phyloP scores from a whole-genome alignment of 2,329 filamentous ascomycete species.

The Arthrobotrys musiformis region DNA sequence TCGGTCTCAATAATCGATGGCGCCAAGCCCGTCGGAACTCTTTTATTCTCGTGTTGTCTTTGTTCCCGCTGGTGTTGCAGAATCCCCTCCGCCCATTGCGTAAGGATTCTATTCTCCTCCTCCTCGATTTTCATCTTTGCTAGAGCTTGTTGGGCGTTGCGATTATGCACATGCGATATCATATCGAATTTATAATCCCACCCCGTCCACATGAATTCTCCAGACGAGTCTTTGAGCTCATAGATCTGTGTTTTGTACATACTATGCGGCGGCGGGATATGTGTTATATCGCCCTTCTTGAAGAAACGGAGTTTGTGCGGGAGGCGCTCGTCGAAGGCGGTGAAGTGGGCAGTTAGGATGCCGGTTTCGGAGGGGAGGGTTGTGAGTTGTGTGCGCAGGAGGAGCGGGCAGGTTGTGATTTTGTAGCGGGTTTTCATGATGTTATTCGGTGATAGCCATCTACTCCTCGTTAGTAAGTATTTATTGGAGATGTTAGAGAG shows the following conservation, averaged over 20 bases:
- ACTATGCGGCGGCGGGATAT: neutral
- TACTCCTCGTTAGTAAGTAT: neutral
- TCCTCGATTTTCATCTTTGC: neutral
- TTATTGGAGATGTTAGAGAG: neutral
- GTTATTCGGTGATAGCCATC: neutral
- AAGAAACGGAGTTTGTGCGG: neutral
- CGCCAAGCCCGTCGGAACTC: neutral
- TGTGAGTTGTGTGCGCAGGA: slow-evolving; percentile 1
- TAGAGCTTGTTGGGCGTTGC: neutral
- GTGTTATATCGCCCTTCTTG: neutral
- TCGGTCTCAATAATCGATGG: neutral
- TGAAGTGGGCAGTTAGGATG: neutral
- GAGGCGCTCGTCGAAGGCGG: neutral
- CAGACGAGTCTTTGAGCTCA: neutral
- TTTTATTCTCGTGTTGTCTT: too few species aligned
- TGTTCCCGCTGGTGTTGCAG: too few species aligned
- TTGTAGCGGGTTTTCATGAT: neutral
- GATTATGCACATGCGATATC: neutral
- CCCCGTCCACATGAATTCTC: neutral
- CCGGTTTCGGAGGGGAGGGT: neutral
- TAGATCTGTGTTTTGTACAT: neutral
- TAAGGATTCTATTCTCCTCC: neutral
- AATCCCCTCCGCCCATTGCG: too few species aligned
- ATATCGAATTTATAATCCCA: neutral
- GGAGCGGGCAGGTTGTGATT: neutral